Evolutionary conservation across 2,329 filamentous ascomycete genomes (phyloP).

Genomic region (Paracamarosporium sp.): DNA sequence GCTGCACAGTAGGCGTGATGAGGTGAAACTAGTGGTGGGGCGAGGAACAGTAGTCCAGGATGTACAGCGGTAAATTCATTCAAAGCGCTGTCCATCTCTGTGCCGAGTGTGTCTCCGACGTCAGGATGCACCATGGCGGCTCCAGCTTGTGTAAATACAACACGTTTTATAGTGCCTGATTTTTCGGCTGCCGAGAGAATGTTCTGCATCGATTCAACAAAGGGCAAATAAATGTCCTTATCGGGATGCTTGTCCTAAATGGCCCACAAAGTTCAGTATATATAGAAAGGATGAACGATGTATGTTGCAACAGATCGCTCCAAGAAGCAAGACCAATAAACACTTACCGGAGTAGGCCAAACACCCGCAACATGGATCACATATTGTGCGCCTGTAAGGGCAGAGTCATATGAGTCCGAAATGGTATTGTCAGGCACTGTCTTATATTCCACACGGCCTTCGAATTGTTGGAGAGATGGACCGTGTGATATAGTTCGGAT

Average conservation of each 20-base stretch:
- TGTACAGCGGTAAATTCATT: conserved; percentile 34
- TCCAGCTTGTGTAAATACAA: conserved; percentile 44
- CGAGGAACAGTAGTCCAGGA: conserved; percentile 24
- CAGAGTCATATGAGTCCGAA: conserved; percentile 35
- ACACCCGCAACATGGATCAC: conserved; percentile 43
- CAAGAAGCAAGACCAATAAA: not conserved
- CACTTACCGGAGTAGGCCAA: conserved; percentile 38
- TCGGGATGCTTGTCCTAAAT: conserved; percentile 37
- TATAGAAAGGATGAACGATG: not conserved
- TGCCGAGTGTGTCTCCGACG: conserved; percentile 40
- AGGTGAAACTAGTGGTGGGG: conserved; percentile 33
- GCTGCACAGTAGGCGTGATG: conserved; percentile 43
- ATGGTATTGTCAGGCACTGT: conserved; percentile 38
- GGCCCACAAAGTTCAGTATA: not conserved
- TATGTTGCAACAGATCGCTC: too few species aligned
- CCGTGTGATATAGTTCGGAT: conserved; percentile 30
- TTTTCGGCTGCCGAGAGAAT: conserved; percentile 34
- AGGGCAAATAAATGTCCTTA: conserved; percentile 40
- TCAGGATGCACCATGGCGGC: conserved; percentile 40
- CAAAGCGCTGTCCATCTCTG: conserved; percentile 30
- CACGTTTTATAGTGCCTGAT: conserved; percentile 29
- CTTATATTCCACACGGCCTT: conserved; percentile 28
- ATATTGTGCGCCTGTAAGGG: conserved; percentile 28
- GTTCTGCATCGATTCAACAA: conserved; percentile 39
- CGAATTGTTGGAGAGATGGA: conserved; percentile 32